A percentile compares a stretch with the other conserved stretches of the same genome.
Conservation (phyloP, 208 protist species). For the Porcisia deanei region DNA sequence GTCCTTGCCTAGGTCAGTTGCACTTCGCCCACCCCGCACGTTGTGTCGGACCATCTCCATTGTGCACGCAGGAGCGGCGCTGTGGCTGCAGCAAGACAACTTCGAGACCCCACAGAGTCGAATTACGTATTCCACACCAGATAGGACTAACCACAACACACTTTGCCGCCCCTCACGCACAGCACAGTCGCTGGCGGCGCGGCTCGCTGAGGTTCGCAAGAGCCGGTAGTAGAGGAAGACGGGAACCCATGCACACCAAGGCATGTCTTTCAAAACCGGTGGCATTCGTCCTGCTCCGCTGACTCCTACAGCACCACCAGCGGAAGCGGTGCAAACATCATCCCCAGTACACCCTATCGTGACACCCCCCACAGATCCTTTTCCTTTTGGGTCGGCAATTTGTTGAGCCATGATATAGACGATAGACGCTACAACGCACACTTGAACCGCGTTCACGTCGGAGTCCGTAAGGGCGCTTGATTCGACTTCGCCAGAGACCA, state of each 20-base stretch:
- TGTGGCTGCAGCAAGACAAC: not conserved
- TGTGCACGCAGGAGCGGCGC: not conserved
- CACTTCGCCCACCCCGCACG: not conserved
- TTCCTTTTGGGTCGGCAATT: not conserved
- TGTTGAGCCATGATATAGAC: conserved; percentile 1
- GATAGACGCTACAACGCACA: conserved; percentile 2
- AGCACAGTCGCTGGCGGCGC: not conserved
- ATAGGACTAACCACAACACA: conserved; percentile 9
- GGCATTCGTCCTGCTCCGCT: not conserved
- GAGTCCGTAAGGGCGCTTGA: not conserved
- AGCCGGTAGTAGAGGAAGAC: not conserved
- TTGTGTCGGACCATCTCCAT: not conserved
- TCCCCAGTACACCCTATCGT: not conserved
- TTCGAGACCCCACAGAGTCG: conserved; percentile 9
- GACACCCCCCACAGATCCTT: not conserved
- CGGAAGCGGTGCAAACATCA: not conserved
- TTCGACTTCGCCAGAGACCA: not conserved
- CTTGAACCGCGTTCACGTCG: not conserved
- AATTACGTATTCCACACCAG: conserved; percentile 19
- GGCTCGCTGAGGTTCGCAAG: not conserved
- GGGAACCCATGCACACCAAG: conserved; percentile 13
- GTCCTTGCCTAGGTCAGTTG: not conserved
- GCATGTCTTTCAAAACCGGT: not conserved
- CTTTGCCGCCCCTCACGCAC: conserved; percentile 4
- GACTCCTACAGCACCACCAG: not conserved